Base-by-base conservation (phyloP, 164 flowering plant genomes). In the Saururus chinensis region DNA sequence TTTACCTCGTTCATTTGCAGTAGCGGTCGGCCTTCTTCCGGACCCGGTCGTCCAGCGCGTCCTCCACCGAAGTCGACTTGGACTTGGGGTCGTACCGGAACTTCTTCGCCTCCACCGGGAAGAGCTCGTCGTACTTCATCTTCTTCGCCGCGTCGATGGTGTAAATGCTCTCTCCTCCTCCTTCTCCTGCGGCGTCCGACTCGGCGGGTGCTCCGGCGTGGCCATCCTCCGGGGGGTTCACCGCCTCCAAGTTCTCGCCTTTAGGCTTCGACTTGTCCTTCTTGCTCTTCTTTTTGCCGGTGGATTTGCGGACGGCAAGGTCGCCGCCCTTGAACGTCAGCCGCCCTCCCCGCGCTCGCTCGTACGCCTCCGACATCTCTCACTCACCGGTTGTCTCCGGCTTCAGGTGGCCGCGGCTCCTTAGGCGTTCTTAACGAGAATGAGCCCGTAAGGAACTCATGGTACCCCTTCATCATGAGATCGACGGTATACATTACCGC, bases 21-120 rank as follows among this genome's bases (percentile, higher is more conserved):
- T 92, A 92, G 13, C 98, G 91, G 71, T 89, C 98, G 16, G 98
- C 98, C 69, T 89, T 92, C 86, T 92, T 92, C 87, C 86, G 89
- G 16, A 88, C 95, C 14, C 98, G 87, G 58, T 92, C 95, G 51
- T 92, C 93, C 30, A 92, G 87, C 37, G 96, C 98, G 0, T 82
- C 79, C 65, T 89, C 95, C 3, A 85, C 86, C 49, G 90, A 69
- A 57, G 69, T 80, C 30, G 68, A 30, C n/a, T 67, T 80, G 24
- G 76, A 37, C 11, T 78, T 77, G 13, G 89, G 81, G 25, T 81
- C 86, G 73, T 83, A 87, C 54, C 87, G 78, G 67, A 89, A 91
- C 77, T 82, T 88, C 79, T 77, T 86, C 16, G 92, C 74, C 74
- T 88, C 96, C 14, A 86, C 96, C 0, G 93, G 98, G 63, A 88